Percentiles rank a stretch among this genome's conserved stretches.
Conservation (phyloP, 257 asterid genomes). For the Fraxinus pennsylvanica region DNA sequence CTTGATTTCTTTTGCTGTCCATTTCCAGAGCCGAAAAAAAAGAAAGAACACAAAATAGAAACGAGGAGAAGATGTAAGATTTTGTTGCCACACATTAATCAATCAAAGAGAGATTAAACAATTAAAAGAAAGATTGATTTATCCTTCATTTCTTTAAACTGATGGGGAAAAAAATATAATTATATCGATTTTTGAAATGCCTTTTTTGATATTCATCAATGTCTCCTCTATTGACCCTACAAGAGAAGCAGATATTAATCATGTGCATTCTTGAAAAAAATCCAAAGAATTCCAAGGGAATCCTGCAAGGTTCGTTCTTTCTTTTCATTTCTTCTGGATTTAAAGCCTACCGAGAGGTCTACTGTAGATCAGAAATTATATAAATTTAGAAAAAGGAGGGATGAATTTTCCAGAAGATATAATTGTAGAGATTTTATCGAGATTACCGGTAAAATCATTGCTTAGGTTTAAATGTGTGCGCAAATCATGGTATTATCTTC, state of each 20-base stretch:
- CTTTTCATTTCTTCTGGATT: not conserved
- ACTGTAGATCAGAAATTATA: not conserved
- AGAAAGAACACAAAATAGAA: not conserved
- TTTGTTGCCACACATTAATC: not conserved
- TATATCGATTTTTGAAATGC: too few species aligned
- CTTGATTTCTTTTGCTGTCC: not conserved
- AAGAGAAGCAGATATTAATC: not conserved
- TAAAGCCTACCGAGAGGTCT: not conserved
- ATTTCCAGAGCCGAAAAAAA: too few species aligned
- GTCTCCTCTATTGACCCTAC: too few species aligned
- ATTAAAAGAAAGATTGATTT: not conserved
- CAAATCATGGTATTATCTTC: constrained; percentile 43
- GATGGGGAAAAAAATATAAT: too few species aligned
- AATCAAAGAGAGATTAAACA: too few species aligned
- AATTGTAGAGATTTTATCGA: constrained; percentile 43
- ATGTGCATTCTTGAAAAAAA: too few species aligned
- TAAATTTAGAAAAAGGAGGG: not conserved
- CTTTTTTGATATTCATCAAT: too few species aligned
- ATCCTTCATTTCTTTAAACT: not conserved
- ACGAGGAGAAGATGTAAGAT: not conserved
- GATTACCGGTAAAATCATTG: constrained; percentile 37
- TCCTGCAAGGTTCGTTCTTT: too few species aligned
- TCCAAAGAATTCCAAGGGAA: too few species aligned
- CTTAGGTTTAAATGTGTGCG: constrained; percentile 48
- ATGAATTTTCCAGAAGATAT: constrained; percentile 51